A percentile compares a stretch with the other conserved stretches of the same genome.
Evolutionary conservation across 2,329 filamentous ascomycete species (phyloP).

Genomic region (Calonectria pseudoturangicola): DNA sequence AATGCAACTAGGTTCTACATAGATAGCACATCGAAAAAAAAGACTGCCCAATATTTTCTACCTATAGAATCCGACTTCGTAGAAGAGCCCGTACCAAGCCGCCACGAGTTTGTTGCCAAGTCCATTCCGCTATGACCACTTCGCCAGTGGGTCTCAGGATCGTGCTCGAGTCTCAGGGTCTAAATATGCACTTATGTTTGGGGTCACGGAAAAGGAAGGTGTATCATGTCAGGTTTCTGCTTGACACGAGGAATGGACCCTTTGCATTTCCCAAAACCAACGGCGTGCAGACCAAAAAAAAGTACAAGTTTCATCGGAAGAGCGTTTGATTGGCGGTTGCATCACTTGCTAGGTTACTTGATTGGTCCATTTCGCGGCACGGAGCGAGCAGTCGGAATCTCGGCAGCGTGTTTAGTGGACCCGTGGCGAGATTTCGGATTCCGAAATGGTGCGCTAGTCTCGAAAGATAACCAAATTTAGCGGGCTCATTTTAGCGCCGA

Average conservation of each 20-base stretch:
- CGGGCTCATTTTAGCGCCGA: neutral
- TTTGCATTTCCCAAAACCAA: neutral
- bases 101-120: neutral
- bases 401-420: neutral
- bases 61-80: neutral
- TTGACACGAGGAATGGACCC: neutral
- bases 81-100: neutral
- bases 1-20: too few species aligned
- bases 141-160: neutral
- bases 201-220: neutral
- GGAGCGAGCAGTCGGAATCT: neutral
- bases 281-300: neutral
- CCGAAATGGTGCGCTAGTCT: constrained; percentile 11
- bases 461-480: neutral
- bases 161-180: neutral
- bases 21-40: neutral
- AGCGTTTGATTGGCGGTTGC: neutral
- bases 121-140: neutral
- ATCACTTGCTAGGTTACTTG: neutral
- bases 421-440: neutral
- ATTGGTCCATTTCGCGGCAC: neutral
- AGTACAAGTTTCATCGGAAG: neutral
- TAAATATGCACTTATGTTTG: neutral
- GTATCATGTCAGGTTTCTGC: neutral
- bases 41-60: too few species aligned